Evolutionary conservation across 2,329 filamentous ascomycete species (phyloP).

Genomic region (Ceratocystis papillata): DNA sequence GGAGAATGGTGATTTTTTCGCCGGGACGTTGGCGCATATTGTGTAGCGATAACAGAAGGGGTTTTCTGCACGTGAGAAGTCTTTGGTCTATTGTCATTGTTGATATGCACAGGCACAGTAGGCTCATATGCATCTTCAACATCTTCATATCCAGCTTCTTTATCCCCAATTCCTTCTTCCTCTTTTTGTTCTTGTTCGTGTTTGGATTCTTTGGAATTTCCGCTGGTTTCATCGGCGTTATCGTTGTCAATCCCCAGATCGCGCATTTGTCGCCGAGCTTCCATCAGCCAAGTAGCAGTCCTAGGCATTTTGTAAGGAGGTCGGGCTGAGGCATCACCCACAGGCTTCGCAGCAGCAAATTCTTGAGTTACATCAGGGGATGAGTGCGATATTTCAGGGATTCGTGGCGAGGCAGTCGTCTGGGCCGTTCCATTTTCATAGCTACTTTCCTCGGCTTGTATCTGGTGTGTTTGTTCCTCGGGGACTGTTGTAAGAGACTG

Average conservation of each 20-base stretch:
- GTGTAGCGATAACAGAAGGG: neutral
- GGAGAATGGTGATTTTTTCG: neutral
- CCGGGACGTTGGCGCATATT: neutral
- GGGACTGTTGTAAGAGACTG: slow-evolving; percentile 23
- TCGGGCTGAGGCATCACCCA: neutral
- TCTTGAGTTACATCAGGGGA: slow-evolving; percentile 18
- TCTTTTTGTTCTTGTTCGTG: slow-evolving; percentile 15
- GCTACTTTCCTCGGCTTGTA: slow-evolving; percentile 21
- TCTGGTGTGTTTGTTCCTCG: slow-evolving; percentile 21
- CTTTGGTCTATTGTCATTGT: neutral
- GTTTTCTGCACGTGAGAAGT: neutral
- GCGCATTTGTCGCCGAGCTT: slow-evolving; percentile 20
- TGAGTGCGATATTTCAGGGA: slow-evolving; percentile 22
- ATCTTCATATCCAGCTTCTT: slow-evolving; percentile 12
- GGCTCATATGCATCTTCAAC: slow-evolving; percentile 20
- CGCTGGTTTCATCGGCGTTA: slow-evolving; percentile 5
- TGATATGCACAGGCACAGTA: slow-evolving; percentile 16
- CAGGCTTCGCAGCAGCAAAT: slow-evolving; percentile 3
- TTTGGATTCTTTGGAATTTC: neutral
- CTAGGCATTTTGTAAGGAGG: neutral
- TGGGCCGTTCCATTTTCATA: slow-evolving; percentile 18
- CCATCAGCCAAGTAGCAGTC: slow-evolving; percentile 21
- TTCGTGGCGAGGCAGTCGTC: slow-evolving; percentile 20
- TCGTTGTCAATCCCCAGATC: slow-evolving; percentile 22
- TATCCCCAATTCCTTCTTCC: slow-evolving; percentile 9